phyloP scores from a whole-genome alignment of 495 filamentous ascomycete genomes.

The Tuber brumale region DNA sequence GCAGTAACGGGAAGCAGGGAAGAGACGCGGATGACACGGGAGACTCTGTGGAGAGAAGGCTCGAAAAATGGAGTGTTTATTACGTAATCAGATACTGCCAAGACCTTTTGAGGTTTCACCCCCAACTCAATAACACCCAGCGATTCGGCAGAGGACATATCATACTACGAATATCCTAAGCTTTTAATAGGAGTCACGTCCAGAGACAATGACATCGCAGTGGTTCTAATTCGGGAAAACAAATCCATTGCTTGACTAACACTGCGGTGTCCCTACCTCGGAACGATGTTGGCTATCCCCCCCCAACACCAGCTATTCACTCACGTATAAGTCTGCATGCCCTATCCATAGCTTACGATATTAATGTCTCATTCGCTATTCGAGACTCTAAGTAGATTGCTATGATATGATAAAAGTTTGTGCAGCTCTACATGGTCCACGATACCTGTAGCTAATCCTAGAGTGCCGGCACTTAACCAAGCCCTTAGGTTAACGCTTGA shows the following conservation, averaged over 20 bases:
- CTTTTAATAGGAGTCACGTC: background rate
- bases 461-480: background rate
- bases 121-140: too few relatives aligned
- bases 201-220: background rate
- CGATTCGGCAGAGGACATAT: too few relatives aligned
- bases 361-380: background rate
- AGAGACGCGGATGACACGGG: background rate
- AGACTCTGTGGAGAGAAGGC: background rate
- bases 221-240: background rate
- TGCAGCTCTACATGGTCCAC: background rate
- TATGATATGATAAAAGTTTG: background rate
- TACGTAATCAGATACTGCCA: background rate
- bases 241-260: background rate
- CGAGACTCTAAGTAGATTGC: background rate
- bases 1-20: background rate
- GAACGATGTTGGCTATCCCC: background rate
- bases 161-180: too few relatives aligned
- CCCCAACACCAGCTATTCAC: background rate
- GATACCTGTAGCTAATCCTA: too few relatives aligned
- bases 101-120: background rate
- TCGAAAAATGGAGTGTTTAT: background rate
- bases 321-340: background rate
- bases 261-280: background rate
- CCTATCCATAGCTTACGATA: background rate
- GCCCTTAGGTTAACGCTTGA: background rate